These are phyloP conservation scores for Malus domestica DNA, from an alignment of 306 rosid genomes.

Conservation along the genomic window DNA sequence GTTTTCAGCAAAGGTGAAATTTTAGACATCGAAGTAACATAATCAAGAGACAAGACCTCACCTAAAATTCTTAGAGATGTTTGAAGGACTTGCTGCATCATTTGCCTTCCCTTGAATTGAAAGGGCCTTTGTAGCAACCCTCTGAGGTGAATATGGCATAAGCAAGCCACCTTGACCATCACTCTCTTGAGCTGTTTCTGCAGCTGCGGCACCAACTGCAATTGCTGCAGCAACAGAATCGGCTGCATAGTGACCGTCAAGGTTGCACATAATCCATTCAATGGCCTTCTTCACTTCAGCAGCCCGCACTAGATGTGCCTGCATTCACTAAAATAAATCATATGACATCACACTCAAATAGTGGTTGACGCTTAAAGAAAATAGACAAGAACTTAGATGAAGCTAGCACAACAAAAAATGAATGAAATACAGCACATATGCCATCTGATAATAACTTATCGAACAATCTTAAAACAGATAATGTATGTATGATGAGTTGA, in stretches of 20 bases:
- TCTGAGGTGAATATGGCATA: constrained; percentile 47
- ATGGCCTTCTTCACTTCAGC: constrained; percentile 94
- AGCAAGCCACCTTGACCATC: constrained; percentile 38
- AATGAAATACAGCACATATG: not conserved
- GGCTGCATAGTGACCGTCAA: constrained; percentile 92
- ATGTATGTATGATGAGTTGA: not conserved
- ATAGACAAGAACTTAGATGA: not conserved
- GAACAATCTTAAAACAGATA: not conserved
- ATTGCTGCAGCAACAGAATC: constrained; percentile 91
- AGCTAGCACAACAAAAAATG: not conserved
- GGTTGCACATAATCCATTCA: constrained; percentile 91
- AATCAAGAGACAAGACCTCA: constrained; percentile 27
- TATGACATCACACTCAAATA: constrained; percentile 60
- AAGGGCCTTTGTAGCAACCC: constrained; percentile 40
- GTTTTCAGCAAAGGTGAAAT: not conserved
- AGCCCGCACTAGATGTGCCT: constrained; percentile 97
- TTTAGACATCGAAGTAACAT: not conserved
- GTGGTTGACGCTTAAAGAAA: constrained; percentile 7
- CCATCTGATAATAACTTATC: not conserved
- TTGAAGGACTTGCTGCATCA: constrained; percentile 71
- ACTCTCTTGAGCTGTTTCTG: constrained; percentile 59
- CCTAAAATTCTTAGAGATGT: constrained; percentile 90
- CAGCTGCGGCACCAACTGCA: constrained; percentile 74
- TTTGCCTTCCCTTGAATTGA: constrained; percentile 56
- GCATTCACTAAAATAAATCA: constrained; percentile 96